Conservation (phyloP, 2,329 filamentous ascomycete species). For the Periconia digitata region DNA sequence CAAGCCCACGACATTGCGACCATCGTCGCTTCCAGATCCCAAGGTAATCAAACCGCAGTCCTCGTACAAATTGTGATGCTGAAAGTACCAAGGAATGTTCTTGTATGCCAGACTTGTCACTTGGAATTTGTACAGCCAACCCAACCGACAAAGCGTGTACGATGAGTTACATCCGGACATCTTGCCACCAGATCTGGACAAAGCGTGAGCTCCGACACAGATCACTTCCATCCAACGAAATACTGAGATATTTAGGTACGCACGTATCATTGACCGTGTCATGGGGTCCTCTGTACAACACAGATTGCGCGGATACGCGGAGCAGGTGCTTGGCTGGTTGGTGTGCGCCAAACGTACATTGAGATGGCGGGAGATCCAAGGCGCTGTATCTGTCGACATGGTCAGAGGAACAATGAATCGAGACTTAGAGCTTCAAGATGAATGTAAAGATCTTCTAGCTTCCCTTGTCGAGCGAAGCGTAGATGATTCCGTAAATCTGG, state of each 20-base stretch:
- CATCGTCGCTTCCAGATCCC: not conserved
- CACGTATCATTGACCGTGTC: constrained; percentile 1
- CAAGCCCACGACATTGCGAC: constrained; percentile 1
- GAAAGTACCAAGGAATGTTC: constrained; percentile 20
- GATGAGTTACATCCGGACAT: constrained; percentile 3
- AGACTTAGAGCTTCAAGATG: constrained; percentile 21
- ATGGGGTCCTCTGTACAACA: constrained; percentile 14
- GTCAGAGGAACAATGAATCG: constrained; percentile 25
- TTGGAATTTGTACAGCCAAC: constrained; percentile 17
- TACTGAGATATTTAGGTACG: constrained; percentile 2
- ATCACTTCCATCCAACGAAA: not conserved
- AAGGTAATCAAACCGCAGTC: not conserved
- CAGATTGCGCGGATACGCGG: constrained; percentile 23
- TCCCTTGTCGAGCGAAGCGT: constrained; percentile 32
- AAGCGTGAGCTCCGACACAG: not conserved
- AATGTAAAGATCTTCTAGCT: constrained; percentile 37
- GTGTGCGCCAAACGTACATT: constrained; percentile 44
- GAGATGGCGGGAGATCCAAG: constrained; percentile 46
- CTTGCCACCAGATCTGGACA: constrained; percentile 1
- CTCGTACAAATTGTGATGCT: too few relatives aligned
- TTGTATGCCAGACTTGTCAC: constrained; percentile 24
- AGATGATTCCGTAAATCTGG: constrained; percentile 6
- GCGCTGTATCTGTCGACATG: constrained; percentile 36
- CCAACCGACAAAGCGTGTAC: not conserved
- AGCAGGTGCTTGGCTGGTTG: constrained; percentile 43